A percentile compares a stretch with the other conserved stretches of the same genome.
Evolutionary conservation across 1,139 yeast genomes (phyloP).

Genomic region (Zygosaccharomyces sapae): DNA sequence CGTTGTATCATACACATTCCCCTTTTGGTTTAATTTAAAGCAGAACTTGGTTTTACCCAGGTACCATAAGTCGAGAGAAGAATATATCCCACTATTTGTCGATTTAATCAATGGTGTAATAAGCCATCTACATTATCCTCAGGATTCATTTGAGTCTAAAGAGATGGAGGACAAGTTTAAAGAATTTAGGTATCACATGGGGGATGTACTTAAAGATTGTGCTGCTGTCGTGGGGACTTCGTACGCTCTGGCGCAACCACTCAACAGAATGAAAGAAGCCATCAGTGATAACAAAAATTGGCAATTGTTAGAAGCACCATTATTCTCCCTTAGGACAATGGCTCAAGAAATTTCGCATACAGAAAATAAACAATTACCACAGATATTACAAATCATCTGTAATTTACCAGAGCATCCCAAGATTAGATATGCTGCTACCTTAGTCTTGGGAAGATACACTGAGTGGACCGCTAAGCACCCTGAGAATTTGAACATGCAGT

Average conservation of each 20-base stretch:
- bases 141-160: slow-evolving; percentile 38
- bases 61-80: slow-evolving; percentile 55
- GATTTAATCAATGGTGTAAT: slow-evolving; percentile 66
- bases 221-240: slow-evolving; percentile 83
- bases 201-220: slow-evolving; percentile 92
- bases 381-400: slow-evolving; percentile 52
- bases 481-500: slow-evolving; percentile 72
- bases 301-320: slow-evolving; percentile 89
- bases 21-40: slow-evolving; percentile 84
- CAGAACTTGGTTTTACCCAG: slow-evolving; percentile 63
- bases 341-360: slow-evolving; percentile 78
- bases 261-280: slow-evolving; percentile 30
- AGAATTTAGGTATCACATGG: slow-evolving; percentile 93
- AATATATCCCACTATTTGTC: slow-evolving; percentile 56
- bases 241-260: slow-evolving; percentile 51
- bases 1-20: slow-evolving; percentile 83
- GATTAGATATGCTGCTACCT: slow-evolving; percentile 85
- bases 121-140: slow-evolving; percentile 72
- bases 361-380: slow-evolving; percentile 70
- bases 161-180: slow-evolving; percentile 92
- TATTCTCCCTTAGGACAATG: slow-evolving; percentile 89
- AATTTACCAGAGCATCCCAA: slow-evolving; percentile 80
- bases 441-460: slow-evolving; percentile 90
- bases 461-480: slow-evolving; percentile 92
- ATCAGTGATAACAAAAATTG: slow-evolving; percentile 41